phyloP scores from a whole-genome alignment of 495 filamentous ascomycete genomes.

The Trichodelitschia bisporula region DNA sequence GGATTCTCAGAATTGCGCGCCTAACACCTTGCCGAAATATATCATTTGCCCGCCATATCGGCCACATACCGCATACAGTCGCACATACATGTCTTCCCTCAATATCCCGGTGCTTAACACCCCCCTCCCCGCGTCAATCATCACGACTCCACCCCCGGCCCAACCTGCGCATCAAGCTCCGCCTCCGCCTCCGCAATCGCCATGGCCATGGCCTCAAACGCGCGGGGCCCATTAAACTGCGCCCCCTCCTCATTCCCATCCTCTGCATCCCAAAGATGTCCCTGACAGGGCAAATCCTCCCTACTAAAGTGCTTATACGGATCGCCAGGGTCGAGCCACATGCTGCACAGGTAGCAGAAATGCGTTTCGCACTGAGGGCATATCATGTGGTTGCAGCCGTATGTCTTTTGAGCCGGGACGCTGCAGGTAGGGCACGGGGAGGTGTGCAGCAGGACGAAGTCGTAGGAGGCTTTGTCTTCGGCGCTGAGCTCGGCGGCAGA shows the following conservation, averaged over 20 bases:
- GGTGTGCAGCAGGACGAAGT: constrained; percentile 59
- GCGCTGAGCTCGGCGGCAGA: constrained; percentile 39
- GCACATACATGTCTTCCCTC: too few relatives aligned
- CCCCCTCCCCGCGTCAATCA: neutral
- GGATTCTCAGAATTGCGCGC: too few relatives aligned
- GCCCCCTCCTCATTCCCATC: constrained; percentile 53
- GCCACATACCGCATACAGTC: too few relatives aligned
- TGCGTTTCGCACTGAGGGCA: constrained; percentile 77
- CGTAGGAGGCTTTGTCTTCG: constrained; percentile 64
- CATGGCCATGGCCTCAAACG: constrained; percentile 22
- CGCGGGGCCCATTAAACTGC: constrained; percentile 28
- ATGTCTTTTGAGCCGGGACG: constrained; percentile 66
- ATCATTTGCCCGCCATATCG: too few relatives aligned
- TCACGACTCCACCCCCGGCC: neutral
- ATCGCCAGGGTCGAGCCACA: constrained; percentile 57
- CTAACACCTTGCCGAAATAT: too few relatives aligned
- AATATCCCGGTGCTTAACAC: neutral
- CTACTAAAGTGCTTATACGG: constrained; percentile 82
- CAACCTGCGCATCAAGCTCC: constrained; percentile 1
- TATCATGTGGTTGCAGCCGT: constrained; percentile 96
- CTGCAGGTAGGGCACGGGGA: constrained; percentile 76
- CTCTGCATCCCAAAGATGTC: constrained; percentile 76
- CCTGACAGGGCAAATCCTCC: constrained; percentile 37
- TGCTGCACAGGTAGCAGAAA: constrained; percentile 87
- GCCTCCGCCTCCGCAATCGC: constrained; percentile 6